These are phyloP conservation scores for Apiotrichum veenhuisii DNA, from an alignment of 1,284 basidiomycete genomes.

Conservation along the genomic window DNA sequence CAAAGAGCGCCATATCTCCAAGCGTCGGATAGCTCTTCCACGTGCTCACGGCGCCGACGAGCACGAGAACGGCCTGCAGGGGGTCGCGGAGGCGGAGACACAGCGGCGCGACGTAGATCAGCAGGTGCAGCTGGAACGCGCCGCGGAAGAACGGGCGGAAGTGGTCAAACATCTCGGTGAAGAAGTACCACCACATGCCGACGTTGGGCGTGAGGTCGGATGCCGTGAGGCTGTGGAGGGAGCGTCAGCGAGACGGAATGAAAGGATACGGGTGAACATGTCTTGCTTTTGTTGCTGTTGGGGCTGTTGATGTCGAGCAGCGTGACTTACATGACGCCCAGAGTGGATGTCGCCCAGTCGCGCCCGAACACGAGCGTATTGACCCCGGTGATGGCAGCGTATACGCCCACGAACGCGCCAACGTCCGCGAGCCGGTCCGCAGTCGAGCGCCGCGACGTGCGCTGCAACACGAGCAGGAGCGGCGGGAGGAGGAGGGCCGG, in stretches of 20 bases:
- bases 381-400: not conserved
- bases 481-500: constrained; percentile 66
- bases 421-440: constrained; percentile 11
- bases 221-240: constrained; percentile 58
- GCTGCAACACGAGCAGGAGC: constrained; percentile 53
- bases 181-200: constrained; percentile 98
- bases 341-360: constrained; percentile 69
- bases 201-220: constrained; percentile 89
- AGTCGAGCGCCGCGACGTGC: constrained; percentile 1
- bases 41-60: constrained; percentile 71
- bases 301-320: too few species aligned
- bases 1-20: constrained; percentile 80
- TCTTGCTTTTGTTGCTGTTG: too few species aligned
- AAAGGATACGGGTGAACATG: too few species aligned
- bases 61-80: constrained; percentile 71
- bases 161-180: constrained; percentile 99
- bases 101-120: constrained; percentile 78
- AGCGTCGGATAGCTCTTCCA: constrained; percentile 93
- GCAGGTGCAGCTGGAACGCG: constrained; percentile 88
- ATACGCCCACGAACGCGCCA: constrained; percentile 17
- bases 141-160: constrained; percentile 93
- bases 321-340: constrained; percentile 80
- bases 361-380: constrained; percentile 27
- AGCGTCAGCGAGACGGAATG: not conserved
- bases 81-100: constrained; percentile 88